Evolutionary conservation across 495 filamentous ascomycete genomes (phyloP).

Genomic region (Bacidia rubella): DNA sequence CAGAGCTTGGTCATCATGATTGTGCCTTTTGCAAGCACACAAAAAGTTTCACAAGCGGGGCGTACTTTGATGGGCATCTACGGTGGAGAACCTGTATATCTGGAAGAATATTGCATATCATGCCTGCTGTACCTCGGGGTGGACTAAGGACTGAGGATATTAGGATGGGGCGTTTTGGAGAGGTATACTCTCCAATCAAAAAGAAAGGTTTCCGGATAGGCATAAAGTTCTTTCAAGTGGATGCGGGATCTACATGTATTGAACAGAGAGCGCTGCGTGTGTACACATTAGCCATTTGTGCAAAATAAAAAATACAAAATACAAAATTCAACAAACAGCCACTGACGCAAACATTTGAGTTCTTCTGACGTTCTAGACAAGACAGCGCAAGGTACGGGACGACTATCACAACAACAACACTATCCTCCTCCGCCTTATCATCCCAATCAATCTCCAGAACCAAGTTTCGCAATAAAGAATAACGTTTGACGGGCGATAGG

Average conservation of each 20-base stretch:
- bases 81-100: background rate
- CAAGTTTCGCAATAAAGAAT: too few relatives aligned
- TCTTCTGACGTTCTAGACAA: background rate
- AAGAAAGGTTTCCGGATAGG: too few relatives aligned
- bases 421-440: background rate
- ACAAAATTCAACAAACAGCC: background rate
- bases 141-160: too few relatives aligned
- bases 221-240: too few relatives aligned
- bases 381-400: background rate
- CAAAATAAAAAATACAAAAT: too few relatives aligned
- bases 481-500: too few relatives aligned
- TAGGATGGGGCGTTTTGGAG: background rate
- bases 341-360: background rate
- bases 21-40: background rate
- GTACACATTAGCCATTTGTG: too few relatives aligned
- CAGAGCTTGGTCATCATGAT: constrained; percentile 19
- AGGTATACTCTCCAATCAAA: background rate
- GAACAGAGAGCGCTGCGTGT: too few relatives aligned
- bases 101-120: background rate
- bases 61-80: background rate
- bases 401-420: background rate
- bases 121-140: too few relatives aligned
- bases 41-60: background rate
- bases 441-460: background rate
- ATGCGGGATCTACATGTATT: too few relatives aligned